Evolutionary conservation across 139 green algal genomes (phyloP).

Genomic region (Desmodesmus armatus): DNA sequence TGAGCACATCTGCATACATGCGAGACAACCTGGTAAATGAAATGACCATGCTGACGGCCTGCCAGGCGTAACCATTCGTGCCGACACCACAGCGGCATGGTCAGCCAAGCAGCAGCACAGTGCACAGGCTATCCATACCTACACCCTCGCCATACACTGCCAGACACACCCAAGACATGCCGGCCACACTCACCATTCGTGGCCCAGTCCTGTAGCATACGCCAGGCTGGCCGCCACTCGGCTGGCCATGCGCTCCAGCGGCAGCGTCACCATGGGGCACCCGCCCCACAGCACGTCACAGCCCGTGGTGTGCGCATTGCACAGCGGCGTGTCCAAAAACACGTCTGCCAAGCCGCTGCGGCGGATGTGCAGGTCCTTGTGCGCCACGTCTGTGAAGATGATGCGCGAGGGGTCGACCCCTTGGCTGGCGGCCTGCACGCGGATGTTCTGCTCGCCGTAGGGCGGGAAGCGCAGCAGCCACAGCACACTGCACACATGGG

Average conservation of each 20-base stretch:
- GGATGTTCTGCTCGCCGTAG: slow-evolving; percentile 79
- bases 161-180: not conserved
- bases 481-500: slow-evolving; percentile 73
- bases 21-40: no score
- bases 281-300: slow-evolving; percentile 94
- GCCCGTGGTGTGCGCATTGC: slow-evolving; percentile 94
- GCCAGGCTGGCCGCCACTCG: slow-evolving; percentile 87
- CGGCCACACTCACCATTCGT: slow-evolving; percentile 74
- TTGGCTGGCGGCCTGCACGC: slow-evolving; percentile 38
- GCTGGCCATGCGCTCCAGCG: slow-evolving; percentile 88
- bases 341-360: slow-evolving; percentile 88
- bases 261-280: slow-evolving; percentile 90
- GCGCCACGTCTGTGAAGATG: slow-evolving; percentile 94
- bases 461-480: slow-evolving; percentile 94
- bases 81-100: no score
- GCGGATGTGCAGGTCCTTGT: slow-evolving; percentile 87
- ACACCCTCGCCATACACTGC: no score
- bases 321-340: slow-evolving; percentile 93
- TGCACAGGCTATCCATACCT: no score
- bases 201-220: slow-evolving; percentile 75
- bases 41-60: no score
- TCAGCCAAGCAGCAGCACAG: no score
- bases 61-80: no score
- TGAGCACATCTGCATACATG: no score
- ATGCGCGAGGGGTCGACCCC: slow-evolving; percentile 80